These are phyloP conservation scores for Pythium rishiriense DNA, from an alignment of 352 stramenopile species.

Conservation along the genomic window DNA sequence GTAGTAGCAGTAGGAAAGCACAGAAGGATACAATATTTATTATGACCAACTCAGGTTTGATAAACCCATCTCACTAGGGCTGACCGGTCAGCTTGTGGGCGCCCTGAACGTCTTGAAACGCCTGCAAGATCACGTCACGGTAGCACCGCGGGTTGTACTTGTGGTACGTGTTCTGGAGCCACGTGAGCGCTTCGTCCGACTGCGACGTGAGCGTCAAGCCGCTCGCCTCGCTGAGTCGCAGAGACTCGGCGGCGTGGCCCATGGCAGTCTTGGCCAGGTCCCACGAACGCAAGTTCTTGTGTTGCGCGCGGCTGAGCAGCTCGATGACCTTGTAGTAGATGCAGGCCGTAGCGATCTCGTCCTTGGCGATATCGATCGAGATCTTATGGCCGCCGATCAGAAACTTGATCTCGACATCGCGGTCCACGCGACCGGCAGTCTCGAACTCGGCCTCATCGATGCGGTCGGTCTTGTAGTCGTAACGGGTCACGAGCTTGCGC, in stretches of 20 bases:
- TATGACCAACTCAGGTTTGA: not conserved
- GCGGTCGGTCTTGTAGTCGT: slow-evolving; percentile 35
- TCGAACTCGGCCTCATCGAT: slow-evolving; percentile 48
- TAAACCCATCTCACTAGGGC: not conserved
- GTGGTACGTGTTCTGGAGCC: slow-evolving; percentile 49
- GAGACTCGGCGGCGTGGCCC: slow-evolving; percentile 37
- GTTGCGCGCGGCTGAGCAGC: slow-evolving; percentile 46
- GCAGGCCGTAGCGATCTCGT: slow-evolving; percentile 30
- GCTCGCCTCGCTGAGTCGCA: slow-evolving; percentile 45
- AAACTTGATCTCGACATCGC: slow-evolving; percentile 66
- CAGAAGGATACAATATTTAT: slow-evolving; percentile 4
- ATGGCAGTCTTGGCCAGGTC: slow-evolving; percentile 50
- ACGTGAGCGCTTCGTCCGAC: slow-evolving; percentile 43
- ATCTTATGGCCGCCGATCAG: slow-evolving; percentile 35
- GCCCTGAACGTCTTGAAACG: slow-evolving; percentile 42
- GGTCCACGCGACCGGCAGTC: slow-evolving; percentile 46
- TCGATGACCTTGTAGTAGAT: slow-evolving; percentile 63
- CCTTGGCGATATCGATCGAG: slow-evolving; percentile 55
- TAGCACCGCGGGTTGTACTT: slow-evolving; percentile 52
- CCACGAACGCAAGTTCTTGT: slow-evolving; percentile 41
- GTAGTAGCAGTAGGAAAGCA: no score
- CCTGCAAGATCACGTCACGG: slow-evolving; percentile 49
- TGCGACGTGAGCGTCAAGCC: slow-evolving; percentile 42
- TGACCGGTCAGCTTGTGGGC: slow-evolving; percentile 32
- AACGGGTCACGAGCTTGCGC: slow-evolving; percentile 51